Conservation (phyloP, 106 monocot genomes). For the Dioscorea dumetorum region DNA sequence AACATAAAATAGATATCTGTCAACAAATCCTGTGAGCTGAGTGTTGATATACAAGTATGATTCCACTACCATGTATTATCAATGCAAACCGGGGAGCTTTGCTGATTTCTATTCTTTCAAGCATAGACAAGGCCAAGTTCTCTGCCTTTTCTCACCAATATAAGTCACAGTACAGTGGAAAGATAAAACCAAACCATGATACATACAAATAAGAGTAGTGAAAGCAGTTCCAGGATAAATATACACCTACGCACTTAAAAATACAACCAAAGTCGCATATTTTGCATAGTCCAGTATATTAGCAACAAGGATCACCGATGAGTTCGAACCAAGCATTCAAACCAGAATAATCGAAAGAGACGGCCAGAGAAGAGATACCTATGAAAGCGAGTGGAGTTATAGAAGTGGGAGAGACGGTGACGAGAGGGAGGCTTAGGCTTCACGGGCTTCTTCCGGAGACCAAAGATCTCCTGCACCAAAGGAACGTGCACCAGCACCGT, state of each 20-base stretch:
- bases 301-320: neutral
- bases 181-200: too few species aligned
- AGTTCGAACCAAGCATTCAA: neutral
- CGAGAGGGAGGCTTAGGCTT: constrained; percentile 54
- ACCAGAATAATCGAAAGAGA: too few species aligned
- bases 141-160: too few species aligned
- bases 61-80: too few species aligned
- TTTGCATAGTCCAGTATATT: neutral
- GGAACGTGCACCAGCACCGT: constrained; percentile 90
- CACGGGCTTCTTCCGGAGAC: constrained; percentile 71
- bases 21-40: too few species aligned
- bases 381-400: constrained; percentile 29
- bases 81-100: too few species aligned
- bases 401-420: constrained; percentile 64
- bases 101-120: too few species aligned
- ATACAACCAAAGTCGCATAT: neutral
- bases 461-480: constrained; percentile 88
- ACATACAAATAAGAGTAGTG: neutral
- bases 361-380: constrained; percentile 15
- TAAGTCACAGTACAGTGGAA: too few species aligned
- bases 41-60: too few species aligned
- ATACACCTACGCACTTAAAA: neutral
- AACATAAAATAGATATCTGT: too few species aligned
- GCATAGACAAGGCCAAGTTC: too few species aligned
- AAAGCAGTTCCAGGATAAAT: too few species aligned